phyloP scores from a whole-genome alignment of 306 rosid species.

The Trichosanthes cucumerina region DNA sequence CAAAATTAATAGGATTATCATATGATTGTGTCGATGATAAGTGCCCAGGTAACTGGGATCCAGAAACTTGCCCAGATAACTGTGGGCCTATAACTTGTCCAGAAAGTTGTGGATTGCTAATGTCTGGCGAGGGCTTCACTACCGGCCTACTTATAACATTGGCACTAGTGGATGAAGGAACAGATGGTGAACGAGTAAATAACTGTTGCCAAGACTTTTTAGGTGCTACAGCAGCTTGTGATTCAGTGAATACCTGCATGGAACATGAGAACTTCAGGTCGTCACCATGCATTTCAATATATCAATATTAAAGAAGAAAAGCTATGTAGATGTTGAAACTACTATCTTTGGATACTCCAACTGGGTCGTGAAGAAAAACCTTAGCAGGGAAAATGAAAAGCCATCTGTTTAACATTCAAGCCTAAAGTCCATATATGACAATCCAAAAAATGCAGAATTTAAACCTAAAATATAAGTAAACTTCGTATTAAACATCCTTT shows the following conservation, averaged over 20 bases:
- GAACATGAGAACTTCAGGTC: slow-evolving; percentile 17
- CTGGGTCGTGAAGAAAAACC: neutral
- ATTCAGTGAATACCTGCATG: slow-evolving; percentile 66
- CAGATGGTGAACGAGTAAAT: slow-evolving; percentile 68
- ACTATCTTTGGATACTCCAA: neutral
- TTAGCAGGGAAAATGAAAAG: neutral
- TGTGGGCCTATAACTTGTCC: slow-evolving; percentile 23
- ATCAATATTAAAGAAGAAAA: neutral
- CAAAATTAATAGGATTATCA: slow-evolving; percentile 79
- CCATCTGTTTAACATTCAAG: neutral
- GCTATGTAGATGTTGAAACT: neutral
- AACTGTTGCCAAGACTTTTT: slow-evolving; percentile 95
- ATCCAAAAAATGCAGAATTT: neutral
- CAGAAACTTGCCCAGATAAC: slow-evolving; percentile 3
- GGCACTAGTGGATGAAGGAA: slow-evolving; percentile 44
- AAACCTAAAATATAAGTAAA: neutral
- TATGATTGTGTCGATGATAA: slow-evolving; percentile 46
- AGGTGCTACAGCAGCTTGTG: slow-evolving; percentile 54
- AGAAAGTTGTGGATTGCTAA: slow-evolving; percentile 40
- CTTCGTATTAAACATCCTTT: neutral
- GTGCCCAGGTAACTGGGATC: slow-evolving; percentile 40
- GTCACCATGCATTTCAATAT: slow-evolving; percentile 6
- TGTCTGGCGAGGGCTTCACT: slow-evolving; percentile 54
- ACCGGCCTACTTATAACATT: slow-evolving; percentile 84
- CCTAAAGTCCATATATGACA: neutral